Percentiles rank a stretch among this genome's conserved stretches.
phyloP scores from a whole-genome alignment of 1,284 basidiomycete genomes.

The Irpex sp. region DNA sequence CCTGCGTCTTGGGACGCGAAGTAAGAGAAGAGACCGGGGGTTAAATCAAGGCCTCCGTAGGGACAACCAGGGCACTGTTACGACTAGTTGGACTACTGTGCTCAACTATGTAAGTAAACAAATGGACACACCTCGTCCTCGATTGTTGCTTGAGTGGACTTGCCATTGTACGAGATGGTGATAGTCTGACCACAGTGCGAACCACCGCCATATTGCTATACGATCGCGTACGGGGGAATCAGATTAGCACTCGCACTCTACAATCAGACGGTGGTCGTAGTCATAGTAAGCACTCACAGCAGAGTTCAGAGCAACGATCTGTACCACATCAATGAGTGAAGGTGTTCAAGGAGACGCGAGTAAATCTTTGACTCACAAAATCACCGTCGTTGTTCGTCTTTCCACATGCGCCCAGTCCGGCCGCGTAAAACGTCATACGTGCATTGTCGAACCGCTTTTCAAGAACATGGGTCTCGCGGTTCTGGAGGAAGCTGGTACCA shows the following conservation, averaged over 20 bases:
- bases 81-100: too few relatives aligned
- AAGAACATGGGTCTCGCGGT: conserved; percentile 4
- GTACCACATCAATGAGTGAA: background rate
- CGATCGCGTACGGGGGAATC: too few relatives aligned
- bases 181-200: conserved; percentile 45
- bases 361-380: conserved; percentile 27
- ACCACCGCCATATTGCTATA: conserved; percentile 28
- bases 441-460: conserved; percentile 26
- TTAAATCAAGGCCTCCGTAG: conserved; percentile 27
- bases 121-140: conserved; percentile 35
- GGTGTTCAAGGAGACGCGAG: background rate
- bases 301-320: conserved; percentile 38
- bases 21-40: conserved; percentile 29
- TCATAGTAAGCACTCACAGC: conserved; percentile 20
- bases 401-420: conserved; percentile 36
- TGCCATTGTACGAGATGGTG: conserved; percentile 44
- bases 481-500: conserved; percentile 4
- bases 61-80: conserved; percentile 21
- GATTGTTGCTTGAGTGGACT: conserved; percentile 39
- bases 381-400: conserved; percentile 27
- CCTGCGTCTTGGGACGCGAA: conserved; percentile 23
- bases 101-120: background rate
- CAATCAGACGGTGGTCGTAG: background rate
- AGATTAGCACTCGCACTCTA: background rate
- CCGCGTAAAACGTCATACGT: conserved; percentile 31